phyloP scores from a whole-genome alignment of 805 yeast species.

The Starmera dryadoides region DNA sequence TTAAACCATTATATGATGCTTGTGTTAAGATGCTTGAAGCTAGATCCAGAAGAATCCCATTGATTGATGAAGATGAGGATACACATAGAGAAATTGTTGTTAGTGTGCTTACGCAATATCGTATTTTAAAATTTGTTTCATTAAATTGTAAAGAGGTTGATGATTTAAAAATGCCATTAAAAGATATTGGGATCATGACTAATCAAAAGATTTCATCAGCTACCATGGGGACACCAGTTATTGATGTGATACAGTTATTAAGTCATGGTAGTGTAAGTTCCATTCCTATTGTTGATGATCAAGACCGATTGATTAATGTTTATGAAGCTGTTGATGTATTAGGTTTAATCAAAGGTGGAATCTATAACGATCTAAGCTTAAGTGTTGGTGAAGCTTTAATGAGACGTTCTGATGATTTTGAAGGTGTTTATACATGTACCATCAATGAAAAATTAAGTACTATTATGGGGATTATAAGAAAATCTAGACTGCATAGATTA shows the following conservation, averaged over 20 bases:
- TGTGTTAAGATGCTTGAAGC: constrained; percentile 86
- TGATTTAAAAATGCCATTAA: constrained; percentile 69
- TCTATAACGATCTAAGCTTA: constrained; percentile 81
- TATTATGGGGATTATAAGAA: constrained; percentile 87
- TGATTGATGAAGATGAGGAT: constrained; percentile 89
- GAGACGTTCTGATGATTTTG: constrained; percentile 92
- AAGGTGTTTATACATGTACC: constrained; percentile 96
- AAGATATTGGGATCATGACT: constrained; percentile 61
- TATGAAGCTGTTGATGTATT: constrained; percentile 95
- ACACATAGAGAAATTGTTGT: constrained; percentile 93
- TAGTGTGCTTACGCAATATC: constrained; percentile 89
- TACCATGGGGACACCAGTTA: constrained; percentile 85
- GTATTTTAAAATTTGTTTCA: constrained; percentile 92
- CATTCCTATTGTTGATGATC: constrained; percentile 84
- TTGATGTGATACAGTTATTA: constrained; percentile 81
- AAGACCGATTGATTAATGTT: constrained; percentile 66
- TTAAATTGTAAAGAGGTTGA: constrained; percentile 93
- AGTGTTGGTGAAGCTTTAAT: constrained; percentile 94
- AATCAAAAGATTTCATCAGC: constrained; percentile 60
- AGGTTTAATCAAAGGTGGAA: constrained; percentile 88
- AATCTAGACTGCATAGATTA: constrained; percentile 84
- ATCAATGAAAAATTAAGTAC: constrained; percentile 79
- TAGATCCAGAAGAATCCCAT: constrained; percentile 87
- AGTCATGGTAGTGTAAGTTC: constrained; percentile 81
- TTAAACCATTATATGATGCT: constrained; percentile 83